These are phyloP conservation scores for Clohesyomyces aquaticus DNA, from an alignment of 495 filamentous ascomycete species.

Conservation along the genomic window DNA sequence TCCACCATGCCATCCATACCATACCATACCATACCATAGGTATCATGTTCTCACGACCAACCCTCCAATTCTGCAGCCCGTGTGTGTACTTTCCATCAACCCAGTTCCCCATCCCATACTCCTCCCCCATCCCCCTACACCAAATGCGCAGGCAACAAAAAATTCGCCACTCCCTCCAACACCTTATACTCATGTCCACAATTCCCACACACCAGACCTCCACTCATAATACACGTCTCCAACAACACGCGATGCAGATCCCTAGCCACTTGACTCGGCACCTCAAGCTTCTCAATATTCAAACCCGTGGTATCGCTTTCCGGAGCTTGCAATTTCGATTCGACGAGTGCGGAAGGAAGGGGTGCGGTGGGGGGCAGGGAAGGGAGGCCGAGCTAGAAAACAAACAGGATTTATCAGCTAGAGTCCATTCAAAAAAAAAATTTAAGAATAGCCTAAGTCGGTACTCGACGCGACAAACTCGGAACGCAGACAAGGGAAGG, in stretches of 20 bases:
- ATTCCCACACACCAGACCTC: slow-evolving; percentile 85
- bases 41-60: too few species aligned
- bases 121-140: slow-evolving; percentile 50
- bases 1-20: neutral
- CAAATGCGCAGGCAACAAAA: slow-evolving; percentile 89
- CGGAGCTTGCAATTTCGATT: neutral
- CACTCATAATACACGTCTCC: slow-evolving; percentile 86
- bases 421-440: too few species aligned
- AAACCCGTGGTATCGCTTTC: slow-evolving; percentile 45
- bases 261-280: slow-evolving; percentile 57
- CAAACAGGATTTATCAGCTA: too few species aligned
- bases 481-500: too few species aligned
- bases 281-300: slow-evolving; percentile 52
- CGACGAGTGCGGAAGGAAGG: neutral
- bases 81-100: too few species aligned
- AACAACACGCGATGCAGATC: slow-evolving; percentile 83
- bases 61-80: too few species aligned
- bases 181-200: slow-evolving; percentile 93
- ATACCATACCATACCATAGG: too few species aligned
- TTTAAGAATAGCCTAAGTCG: too few species aligned
- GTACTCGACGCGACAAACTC: too few species aligned
- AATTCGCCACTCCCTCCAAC: slow-evolving; percentile 94
- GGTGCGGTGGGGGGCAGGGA: slow-evolving; percentile 49
- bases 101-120: too few species aligned
- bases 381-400: neutral